Evolutionary conservation across 768 basidiomycete species (phyloP), one percentile per base, ranked within the genome.

Genomic region (Albatrellus ellisii): DNA sequence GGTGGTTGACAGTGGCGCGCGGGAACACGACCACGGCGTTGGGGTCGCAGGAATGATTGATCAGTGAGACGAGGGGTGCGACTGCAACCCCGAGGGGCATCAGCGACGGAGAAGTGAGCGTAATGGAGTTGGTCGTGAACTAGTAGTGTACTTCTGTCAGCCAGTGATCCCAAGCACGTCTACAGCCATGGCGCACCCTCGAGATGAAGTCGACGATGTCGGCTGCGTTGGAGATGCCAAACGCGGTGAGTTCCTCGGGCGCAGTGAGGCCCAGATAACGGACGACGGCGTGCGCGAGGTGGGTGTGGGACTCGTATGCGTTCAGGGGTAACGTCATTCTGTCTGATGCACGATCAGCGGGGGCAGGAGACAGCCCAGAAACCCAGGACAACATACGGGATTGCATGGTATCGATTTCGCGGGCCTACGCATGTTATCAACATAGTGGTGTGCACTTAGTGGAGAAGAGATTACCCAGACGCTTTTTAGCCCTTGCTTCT

Each of bases 11-110:
- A 4, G 66, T 56, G 3, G 67, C 56, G 4, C 74, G 66, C 37
- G 92, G 91, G 54, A 94, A 97, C 3, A 97, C 86, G n/a, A 92
- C 72, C 25, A 81, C 86, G 0, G 83, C 88, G 54, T 95, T 92
- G 0, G 88, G 87, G 17, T 74, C 69, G 54, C 90, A 92, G 0
- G 83, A 84, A 54, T 97, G 91, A 54, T 95, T 95, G 43, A 84
- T 71, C 9, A 95, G 64, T 0, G 91, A 91, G 4, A 80, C 62
- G 0, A 72, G 53, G 0, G 92, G 91, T 0, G 86, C 84, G 11
- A 92, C 70, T n/a, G 81, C 76, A 2, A 79, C 78, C 5, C 94
- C 94, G 26, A 97, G 66, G 0, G 91, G 82, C 2, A 75, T 71
- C 12, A 98, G 64, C 4, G 83, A 70, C 0, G 84, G 77, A 0